Conservation (phyloP, 257 asterid genomes). For the Nicotiana knightiana region DNA sequence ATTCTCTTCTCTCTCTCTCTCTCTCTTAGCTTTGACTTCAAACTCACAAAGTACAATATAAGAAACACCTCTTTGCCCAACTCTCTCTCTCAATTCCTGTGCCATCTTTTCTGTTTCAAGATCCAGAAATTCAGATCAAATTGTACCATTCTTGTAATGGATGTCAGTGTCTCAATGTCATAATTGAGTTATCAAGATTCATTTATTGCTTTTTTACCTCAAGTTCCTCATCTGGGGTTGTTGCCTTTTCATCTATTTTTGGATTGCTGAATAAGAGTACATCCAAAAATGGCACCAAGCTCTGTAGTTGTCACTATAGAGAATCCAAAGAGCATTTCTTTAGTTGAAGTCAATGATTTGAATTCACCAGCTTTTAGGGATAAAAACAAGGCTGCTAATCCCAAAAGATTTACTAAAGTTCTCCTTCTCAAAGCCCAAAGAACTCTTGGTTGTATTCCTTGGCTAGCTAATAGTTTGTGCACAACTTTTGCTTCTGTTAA, state of each 20-base stretch:
- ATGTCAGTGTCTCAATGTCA: constrained; percentile 3
- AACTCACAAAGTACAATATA: constrained; percentile 9
- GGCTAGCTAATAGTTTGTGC: constrained; percentile 37
- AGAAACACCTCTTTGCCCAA: constrained; percentile 11
- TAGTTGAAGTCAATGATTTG: constrained; percentile 39
- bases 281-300: constrained; percentile 57
- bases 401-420: constrained; percentile 64
- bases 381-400: constrained; percentile 53
- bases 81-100: constrained; percentile 20
- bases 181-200: not conserved
- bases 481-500: constrained; percentile 40
- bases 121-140: constrained; percentile 32
- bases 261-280: not conserved
- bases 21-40: constrained; percentile 24
- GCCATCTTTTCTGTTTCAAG: constrained; percentile 25
- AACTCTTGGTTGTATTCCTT: constrained; percentile 50
- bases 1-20: constrained; percentile 2
- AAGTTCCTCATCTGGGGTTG: constrained; percentile 16
- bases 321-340: constrained; percentile 45
- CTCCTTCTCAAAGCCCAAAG: constrained; percentile 61
- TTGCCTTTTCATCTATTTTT: constrained; percentile 10
- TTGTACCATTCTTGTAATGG: not conserved
- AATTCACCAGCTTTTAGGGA: constrained; percentile 40
- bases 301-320: constrained; percentile 68
- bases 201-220: constrained; percentile 16